Conservation (phyloP, 2,329 filamentous ascomycete genomes). For the Cryphonectria carpinicola region DNA sequence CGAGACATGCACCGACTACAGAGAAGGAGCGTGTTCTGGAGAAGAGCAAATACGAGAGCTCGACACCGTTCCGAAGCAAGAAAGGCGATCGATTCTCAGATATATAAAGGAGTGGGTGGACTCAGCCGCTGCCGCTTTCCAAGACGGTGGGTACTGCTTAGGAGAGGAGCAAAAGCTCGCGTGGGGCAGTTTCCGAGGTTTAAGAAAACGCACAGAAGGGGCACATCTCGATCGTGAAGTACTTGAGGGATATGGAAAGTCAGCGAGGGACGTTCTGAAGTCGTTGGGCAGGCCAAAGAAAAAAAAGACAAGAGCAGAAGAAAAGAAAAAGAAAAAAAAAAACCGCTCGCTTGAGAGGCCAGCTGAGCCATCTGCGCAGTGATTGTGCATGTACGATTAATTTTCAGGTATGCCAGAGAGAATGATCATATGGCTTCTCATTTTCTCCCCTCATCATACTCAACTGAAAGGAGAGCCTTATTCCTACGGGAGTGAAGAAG, state of each 20-base stretch:
- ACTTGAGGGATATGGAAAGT: neutral
- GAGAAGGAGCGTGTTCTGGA: conserved; percentile 69
- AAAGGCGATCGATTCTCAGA: conserved; percentile 84
- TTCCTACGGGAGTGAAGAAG: neutral
- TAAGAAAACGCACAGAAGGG: neutral
- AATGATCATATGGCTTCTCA: neutral
- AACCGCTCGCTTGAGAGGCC: neutral
- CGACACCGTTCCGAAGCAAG: conserved; percentile 71
- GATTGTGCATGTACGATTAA: neutral
- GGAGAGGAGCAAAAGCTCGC: neutral
- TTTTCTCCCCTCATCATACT: neutral
- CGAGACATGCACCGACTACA: conserved; percentile 75
- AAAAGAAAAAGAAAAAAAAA: too few species aligned
- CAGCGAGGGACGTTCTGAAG: neutral
- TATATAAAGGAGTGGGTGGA: conserved; percentile 36
- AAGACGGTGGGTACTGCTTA: neutral
- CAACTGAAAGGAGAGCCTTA: neutral
- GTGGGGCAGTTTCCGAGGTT: neutral
- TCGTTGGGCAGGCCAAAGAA: neutral
- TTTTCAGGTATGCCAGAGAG: neutral
- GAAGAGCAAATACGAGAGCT: conserved; percentile 90
- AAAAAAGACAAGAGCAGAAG: too few species aligned
- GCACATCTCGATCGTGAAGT: neutral
- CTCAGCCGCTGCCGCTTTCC: neutral
- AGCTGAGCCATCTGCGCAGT: conserved; percentile 3